These are phyloP conservation scores for Protea cynaroides DNA, from an alignment of 164 flowering plant genomes.

Conservation along the genomic window DNA sequence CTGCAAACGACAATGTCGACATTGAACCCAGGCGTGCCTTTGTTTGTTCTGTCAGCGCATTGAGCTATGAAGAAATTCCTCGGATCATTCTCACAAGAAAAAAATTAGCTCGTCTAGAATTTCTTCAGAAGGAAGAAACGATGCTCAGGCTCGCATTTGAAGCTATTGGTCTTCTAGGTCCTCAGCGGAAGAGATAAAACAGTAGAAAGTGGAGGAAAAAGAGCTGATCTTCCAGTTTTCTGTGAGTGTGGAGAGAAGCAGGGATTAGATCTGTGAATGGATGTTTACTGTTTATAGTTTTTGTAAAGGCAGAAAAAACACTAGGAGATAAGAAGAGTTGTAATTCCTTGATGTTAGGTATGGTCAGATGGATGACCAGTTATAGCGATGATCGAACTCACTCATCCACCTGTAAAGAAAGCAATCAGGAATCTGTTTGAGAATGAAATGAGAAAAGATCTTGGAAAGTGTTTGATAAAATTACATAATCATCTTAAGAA, in stretches of 20 bases:
- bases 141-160: too few species aligned
- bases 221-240: background rate
- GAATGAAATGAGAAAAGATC: background rate
- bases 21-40: too few species aligned
- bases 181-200: slow-evolving; percentile 5
- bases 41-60: too few species aligned
- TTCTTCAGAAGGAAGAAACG: slow-evolving; percentile 10
- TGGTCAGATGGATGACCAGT: too few species aligned
- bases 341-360: too few species aligned
- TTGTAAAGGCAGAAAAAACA: background rate
- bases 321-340: background rate
- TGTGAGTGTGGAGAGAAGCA: slow-evolving; percentile 4
- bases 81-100: slow-evolving; percentile 4
- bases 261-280: background rate
- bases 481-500: too few species aligned
- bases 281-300: background rate
- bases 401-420: background rate
- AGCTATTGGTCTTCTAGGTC: background rate
- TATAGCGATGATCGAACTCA: too few species aligned
- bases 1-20: too few species aligned
- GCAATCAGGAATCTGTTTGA: background rate
- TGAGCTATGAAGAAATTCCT: slow-evolving; percentile 17
- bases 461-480: background rate
- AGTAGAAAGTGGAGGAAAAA: background rate
- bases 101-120: slow-evolving; percentile 3